Conservation (phyloP, 2,329 filamentous ascomycete genomes). For the Sordariomycetes sp. region DNA sequence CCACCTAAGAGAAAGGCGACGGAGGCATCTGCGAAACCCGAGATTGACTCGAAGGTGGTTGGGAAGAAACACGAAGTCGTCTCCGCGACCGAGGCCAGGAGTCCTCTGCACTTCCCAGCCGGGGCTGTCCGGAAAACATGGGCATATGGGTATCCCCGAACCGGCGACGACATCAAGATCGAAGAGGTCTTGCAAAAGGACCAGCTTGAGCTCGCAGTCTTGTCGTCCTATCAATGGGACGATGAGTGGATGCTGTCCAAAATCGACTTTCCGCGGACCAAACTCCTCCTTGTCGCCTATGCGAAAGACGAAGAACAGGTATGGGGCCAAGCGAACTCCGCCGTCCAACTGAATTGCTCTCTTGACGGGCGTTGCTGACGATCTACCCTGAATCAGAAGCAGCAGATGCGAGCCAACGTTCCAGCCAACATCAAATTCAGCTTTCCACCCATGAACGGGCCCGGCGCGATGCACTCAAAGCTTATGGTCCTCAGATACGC, state of each 20-base stretch:
- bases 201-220: slow-evolving; percentile 63
- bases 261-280: slow-evolving; percentile 50
- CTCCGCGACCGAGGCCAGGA: not conserved
- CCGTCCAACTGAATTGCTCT: not conserved
- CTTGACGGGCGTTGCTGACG: not conserved
- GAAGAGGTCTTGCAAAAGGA: slow-evolving; percentile 75
- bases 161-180: slow-evolving; percentile 69
- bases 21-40: not conserved
- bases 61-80: not conserved
- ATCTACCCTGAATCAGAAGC: slow-evolving; percentile 16
- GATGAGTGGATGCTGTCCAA: slow-evolving; percentile 70
- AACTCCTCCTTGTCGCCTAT: slow-evolving; percentile 51
- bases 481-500: slow-evolving; percentile 80
- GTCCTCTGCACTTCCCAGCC: slow-evolving; percentile 27
- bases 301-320: slow-evolving; percentile 44
- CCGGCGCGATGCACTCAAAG: slow-evolving; percentile 86
- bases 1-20: slow-evolving; percentile 13
- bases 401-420: slow-evolving; percentile 36
- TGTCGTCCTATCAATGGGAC: slow-evolving; percentile 86
- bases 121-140: slow-evolving; percentile 79
- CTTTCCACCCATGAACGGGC: slow-evolving; percentile 72
- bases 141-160: slow-evolving; percentile 52
- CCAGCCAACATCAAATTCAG: slow-evolving; percentile 56
- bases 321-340: slow-evolving; percentile 1
- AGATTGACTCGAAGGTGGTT: not conserved